Evolutionary conservation across 2,329 filamentous ascomycete species (phyloP).

Genomic region (Trichophyton benhamiae): DNA sequence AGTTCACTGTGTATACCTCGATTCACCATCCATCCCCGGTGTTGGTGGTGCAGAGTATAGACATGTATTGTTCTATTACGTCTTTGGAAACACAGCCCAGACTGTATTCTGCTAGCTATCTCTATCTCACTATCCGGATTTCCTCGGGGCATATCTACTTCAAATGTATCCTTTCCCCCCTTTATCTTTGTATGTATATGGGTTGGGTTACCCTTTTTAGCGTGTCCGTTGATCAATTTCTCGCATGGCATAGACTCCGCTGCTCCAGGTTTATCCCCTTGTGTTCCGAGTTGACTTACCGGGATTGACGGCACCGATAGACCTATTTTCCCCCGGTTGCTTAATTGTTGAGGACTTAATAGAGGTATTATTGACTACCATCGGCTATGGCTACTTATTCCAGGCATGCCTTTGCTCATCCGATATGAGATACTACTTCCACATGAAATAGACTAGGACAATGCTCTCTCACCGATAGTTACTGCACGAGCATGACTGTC

Average conservation of each 20-base stretch:
- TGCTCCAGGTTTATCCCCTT: background rate
- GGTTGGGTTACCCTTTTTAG: slow-evolving; percentile 1
- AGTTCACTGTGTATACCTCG: background rate
- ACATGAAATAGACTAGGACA: background rate
- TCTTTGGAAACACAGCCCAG: background rate
- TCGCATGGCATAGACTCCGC: background rate
- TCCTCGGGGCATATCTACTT: background rate
- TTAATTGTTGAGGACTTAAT: background rate
- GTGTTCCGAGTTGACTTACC: background rate
- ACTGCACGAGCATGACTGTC: no score
- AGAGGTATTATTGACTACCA: background rate
- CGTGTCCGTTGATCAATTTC: background rate
- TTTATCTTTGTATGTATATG: slow-evolving; percentile 3
- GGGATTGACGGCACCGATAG: background rate
- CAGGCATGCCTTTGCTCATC: background rate
- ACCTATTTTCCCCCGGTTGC: background rate
- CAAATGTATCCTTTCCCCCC: background rate
- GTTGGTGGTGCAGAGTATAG: background rate
- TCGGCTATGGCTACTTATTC: no score
- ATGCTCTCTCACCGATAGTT: background rate
- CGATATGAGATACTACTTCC: background rate
- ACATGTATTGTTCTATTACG: background rate
- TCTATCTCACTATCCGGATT: background rate
- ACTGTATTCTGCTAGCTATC: background rate
- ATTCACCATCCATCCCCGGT: no score